phyloP scores from a whole-genome alignment of 805 yeast genomes.

The Brettanomyces custersianus region DNA sequence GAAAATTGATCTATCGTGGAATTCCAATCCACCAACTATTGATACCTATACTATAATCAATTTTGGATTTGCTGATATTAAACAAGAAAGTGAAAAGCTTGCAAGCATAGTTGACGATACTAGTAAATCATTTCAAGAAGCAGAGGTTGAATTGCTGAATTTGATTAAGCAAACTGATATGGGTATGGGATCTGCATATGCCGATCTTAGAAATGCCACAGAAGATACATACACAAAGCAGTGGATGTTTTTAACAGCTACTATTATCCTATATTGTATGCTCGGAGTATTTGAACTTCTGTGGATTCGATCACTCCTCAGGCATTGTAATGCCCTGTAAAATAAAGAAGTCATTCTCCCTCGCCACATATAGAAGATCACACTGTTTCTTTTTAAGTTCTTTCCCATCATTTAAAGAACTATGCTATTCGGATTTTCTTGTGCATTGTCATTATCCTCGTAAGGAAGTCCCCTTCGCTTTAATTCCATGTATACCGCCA shows the following conservation, averaged over 20 bases:
- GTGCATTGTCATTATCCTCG: not conserved
- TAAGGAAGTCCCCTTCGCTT: slow-evolving; percentile 29
- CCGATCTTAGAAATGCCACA: slow-evolving; percentile 19
- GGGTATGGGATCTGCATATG: slow-evolving; percentile 11
- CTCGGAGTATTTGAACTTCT: slow-evolving; percentile 3
- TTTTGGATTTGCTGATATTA: slow-evolving; percentile 21
- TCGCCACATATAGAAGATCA: too few species aligned
- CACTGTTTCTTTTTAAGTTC: too few species aligned
- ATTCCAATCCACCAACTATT: slow-evolving; percentile 9
- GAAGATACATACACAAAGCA: slow-evolving; percentile 17
- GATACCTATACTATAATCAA: slow-evolving; percentile 13
- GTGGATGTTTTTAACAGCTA: slow-evolving; percentile 7
- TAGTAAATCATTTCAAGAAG: slow-evolving; percentile 7
- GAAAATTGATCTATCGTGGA: slow-evolving; percentile 23
- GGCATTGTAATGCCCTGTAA: too few species aligned
- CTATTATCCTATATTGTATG: not conserved
- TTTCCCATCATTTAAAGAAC: too few species aligned
- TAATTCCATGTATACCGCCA: slow-evolving; percentile 38
- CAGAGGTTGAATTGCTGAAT: slow-evolving; percentile 15
- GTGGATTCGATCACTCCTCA: not conserved
- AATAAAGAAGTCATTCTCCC: too few species aligned
- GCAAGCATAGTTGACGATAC: slow-evolving; percentile 11
- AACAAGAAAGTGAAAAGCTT: slow-evolving; percentile 13
- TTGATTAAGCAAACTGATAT: slow-evolving; percentile 10
- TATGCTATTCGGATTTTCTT: not conserved